A percentile compares a stretch with the other conserved stretches of the same genome.
Evolutionary conservation across 1,284 basidiomycete genomes (phyloP).

Genomic region (Xerocomus amazonicus): DNA sequence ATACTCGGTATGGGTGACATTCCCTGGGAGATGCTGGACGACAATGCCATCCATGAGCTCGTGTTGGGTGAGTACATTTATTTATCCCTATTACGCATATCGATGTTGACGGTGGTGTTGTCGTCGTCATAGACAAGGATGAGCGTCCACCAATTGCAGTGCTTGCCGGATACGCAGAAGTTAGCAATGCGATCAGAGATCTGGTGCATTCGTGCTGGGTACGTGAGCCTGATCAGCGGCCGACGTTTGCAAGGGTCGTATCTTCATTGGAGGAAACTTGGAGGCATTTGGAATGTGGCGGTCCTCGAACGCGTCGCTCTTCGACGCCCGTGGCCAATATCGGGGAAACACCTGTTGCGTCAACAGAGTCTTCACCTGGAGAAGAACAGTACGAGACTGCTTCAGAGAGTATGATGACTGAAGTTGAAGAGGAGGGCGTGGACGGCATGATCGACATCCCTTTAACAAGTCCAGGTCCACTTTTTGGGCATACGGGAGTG

Average conservation of each 20-base stretch:
- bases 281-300: background rate
- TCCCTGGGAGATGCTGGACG: constrained; percentile 60
- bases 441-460: constrained; percentile 19
- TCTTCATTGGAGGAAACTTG: constrained; percentile 37
- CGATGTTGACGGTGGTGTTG: background rate
- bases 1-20: constrained; percentile 59
- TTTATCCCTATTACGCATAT: background rate
- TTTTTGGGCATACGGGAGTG: background rate
- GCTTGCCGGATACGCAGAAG: constrained; percentile 21
- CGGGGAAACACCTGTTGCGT: background rate
- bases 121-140: constrained; percentile 44
- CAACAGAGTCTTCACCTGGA: constrained; percentile 21
- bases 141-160: constrained; percentile 50
- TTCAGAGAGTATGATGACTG: constrained; percentile 22
- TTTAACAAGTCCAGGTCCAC: constrained; percentile 18
- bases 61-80: constrained; percentile 49
- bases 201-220: constrained; percentile 51
- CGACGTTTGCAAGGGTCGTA: constrained; percentile 46
- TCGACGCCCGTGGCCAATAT: background rate
- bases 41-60: constrained; percentile 54
- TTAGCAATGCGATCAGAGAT: constrained; percentile 29
- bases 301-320: background rate
- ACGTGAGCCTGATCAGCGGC: constrained; percentile 42
- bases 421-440: constrained; percentile 7
- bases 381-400: constrained; percentile 30